These are phyloP conservation scores for Trichoderma atrobrunneum DNA, from an alignment of 2,329 filamentous ascomycete species.

Conservation along the genomic window DNA sequence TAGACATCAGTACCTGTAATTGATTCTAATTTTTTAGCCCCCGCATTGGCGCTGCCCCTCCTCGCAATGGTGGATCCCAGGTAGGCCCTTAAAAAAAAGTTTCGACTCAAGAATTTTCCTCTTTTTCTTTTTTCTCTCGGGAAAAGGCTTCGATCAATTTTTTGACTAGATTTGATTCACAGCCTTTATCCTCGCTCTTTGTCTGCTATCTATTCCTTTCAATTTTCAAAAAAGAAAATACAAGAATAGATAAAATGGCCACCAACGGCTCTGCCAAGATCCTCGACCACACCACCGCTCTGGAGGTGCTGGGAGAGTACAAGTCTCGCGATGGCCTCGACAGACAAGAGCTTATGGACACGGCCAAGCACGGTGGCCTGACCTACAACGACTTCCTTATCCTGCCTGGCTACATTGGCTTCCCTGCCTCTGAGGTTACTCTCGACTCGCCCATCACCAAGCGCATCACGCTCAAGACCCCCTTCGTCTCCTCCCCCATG, in stretches of 20 bases:
- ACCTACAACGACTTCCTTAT: constrained; percentile 99
- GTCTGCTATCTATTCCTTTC: constrained; percentile 28
- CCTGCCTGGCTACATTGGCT: constrained; percentile 96
- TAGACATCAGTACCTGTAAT: not conserved
- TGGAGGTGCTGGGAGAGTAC: constrained; percentile 81
- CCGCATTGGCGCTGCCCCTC: constrained; percentile 10
- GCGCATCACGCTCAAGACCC: constrained; percentile 92
- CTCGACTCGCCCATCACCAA: constrained; percentile 94
- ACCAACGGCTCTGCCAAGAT: constrained; percentile 55
- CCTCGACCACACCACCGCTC: constrained; percentile 71
- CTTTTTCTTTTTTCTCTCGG: constrained; percentile 48
- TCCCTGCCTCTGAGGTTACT: constrained; percentile 82
- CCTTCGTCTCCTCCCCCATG: constrained; percentile 97
- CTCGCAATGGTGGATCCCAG: constrained; percentile 11
- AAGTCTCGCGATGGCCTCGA: constrained; percentile 79
- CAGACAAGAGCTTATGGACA: constrained; percentile 83
- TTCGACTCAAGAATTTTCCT: constrained; percentile 36
- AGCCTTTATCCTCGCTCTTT: constrained; percentile 42
- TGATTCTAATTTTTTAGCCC: not conserved
- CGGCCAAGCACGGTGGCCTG: constrained; percentile 85
- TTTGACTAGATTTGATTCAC: constrained; percentile 32
- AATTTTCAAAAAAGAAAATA: not conserved
- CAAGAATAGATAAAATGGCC: constrained; percentile 58
- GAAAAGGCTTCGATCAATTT: constrained; percentile 47
- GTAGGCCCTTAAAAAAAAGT: constrained; percentile 37